phyloP scores from a whole-genome alignment of 2,329 filamentous ascomycete genomes.

The Colletotrichum musae region DNA sequence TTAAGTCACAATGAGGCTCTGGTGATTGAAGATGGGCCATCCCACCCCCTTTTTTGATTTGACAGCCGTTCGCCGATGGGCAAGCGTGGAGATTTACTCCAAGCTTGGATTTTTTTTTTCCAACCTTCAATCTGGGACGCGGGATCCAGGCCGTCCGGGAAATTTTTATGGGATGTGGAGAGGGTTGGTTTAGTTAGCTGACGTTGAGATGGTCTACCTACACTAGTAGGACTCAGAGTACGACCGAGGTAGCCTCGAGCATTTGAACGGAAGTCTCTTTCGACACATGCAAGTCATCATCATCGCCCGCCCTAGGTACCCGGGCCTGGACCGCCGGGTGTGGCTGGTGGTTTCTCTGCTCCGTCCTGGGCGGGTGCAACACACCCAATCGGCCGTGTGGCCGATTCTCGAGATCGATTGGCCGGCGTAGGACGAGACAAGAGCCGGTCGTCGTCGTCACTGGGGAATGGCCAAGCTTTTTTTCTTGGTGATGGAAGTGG shows the following conservation, averaged over 20 bases:
- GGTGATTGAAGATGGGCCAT: neutral
- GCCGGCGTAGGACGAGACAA: neutral
- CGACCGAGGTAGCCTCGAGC: slow-evolving; percentile 33
- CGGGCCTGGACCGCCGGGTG: no score
- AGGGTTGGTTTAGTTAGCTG: neutral
- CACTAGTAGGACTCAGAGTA: neutral
- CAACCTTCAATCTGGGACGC: slow-evolving; percentile 5
- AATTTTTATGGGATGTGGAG: neutral
- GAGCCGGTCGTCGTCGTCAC: neutral
- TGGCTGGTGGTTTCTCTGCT: no score
- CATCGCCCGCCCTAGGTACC: no score
- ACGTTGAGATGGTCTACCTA: neutral
- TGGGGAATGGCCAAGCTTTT: neutral
- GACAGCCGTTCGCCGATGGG: neutral
- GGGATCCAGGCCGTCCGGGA: slow-evolving; percentile 30
- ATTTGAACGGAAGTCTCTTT: slow-evolving; percentile 12
- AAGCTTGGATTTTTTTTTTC: slow-evolving; percentile 1
- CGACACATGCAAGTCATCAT: slow-evolving; percentile 23
- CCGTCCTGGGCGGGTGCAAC: no score
- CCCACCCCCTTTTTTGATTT: no score
- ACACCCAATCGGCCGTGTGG: no score
- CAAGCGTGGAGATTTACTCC: slow-evolving; percentile 6
- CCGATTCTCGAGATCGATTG: neutral
- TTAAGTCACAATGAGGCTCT: slow-evolving; percentile 31
- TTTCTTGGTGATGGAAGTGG: no score